Base-by-base conservation (phyloP, 2,329 filamentous ascomycete genomes). In the Truncatella angustata region DNA sequence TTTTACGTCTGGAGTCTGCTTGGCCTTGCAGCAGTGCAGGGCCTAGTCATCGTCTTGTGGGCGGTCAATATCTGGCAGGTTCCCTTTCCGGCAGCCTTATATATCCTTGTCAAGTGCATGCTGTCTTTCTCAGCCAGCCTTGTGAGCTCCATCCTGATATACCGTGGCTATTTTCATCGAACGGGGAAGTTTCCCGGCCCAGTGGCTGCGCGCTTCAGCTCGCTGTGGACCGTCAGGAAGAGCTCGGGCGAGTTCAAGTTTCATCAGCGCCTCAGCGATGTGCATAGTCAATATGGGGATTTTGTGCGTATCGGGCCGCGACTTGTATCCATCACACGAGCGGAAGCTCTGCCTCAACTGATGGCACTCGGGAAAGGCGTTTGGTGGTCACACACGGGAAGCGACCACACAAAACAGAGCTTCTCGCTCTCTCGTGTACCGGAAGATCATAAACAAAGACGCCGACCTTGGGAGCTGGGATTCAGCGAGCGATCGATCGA, bases 401-500 rank as follows among this genome's bases (percentile, higher is more conserved):
- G 18, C 37, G 52, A 54, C 20, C 9, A 51, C 37, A 37, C 12
- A 11, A 51, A 54, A 21, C 35, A 37, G 28, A 44, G 52, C 36
- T 54, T 54, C 43, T 39, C 48, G 3, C 37, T 45, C 26, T 48
- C 48, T 14, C 52, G 52, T n/a, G 34, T 42, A 16, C 48, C 43
- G 5, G 52, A 54, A 4, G 52, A 54, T 43, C 52, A 54, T 42
- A 37, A 46, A 16, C 7, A 39, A 12, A 24, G 52, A 14, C 24
- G 52, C 20, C 52, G 52, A 16, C 52, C 52, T 16, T 54, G 52
- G 52, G 52, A 54, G 43, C 32, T 42, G 18, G 52, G 42, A 4
- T 54, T 54, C 30, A 54, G 52, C 30, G 37, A 48, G 26, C 44
- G 30, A 34, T 24, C 24, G 16, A 28, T 54, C n/a, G 40, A 32